Evolutionary conservation across 2,329 filamentous ascomycete genomes (phyloP).

Genomic region (Nannizziopsis arthrosporioides): DNA sequence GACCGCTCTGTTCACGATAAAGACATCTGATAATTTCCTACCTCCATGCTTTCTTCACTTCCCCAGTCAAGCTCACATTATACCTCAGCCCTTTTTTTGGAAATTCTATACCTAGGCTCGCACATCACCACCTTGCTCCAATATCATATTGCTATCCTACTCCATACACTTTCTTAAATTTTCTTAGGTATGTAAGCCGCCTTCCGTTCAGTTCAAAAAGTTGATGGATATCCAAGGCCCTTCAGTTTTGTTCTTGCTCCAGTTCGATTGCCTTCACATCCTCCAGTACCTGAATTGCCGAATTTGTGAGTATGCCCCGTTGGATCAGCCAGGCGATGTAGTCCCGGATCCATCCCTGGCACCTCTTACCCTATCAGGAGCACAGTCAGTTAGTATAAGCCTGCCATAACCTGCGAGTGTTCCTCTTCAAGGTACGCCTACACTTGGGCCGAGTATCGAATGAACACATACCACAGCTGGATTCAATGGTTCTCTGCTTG

Average conservation of each 20-base stretch:
- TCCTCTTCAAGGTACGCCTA: too few relatives aligned
- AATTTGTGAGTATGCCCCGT: conserved; percentile 7
- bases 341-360: conserved; percentile 12
- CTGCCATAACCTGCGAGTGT: background rate
- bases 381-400: too few relatives aligned
- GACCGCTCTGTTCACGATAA: too few relatives aligned
- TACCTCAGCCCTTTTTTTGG: background rate
- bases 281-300: conserved; percentile 2
- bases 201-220: background rate
- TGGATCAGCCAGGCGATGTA: conserved; percentile 12
- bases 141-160: too few relatives aligned
- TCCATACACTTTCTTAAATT: background rate
- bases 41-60: background rate
- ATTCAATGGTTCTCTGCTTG: conserved; percentile 13
- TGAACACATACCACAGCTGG: conserved; percentile 2
- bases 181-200: background rate
- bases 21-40: background rate
- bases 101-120: too few relatives aligned
- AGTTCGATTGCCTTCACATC: conserved; percentile 1
- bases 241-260: background rate
- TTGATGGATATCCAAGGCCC: background rate
- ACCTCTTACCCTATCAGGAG: conserved; percentile 4
- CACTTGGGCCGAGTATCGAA: background rate
- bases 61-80: background rate
- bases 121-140: too few relatives aligned